Base-by-base conservation (phyloP, 176 grass and related monocot species). In the Elymus sibiricus region DNA sequence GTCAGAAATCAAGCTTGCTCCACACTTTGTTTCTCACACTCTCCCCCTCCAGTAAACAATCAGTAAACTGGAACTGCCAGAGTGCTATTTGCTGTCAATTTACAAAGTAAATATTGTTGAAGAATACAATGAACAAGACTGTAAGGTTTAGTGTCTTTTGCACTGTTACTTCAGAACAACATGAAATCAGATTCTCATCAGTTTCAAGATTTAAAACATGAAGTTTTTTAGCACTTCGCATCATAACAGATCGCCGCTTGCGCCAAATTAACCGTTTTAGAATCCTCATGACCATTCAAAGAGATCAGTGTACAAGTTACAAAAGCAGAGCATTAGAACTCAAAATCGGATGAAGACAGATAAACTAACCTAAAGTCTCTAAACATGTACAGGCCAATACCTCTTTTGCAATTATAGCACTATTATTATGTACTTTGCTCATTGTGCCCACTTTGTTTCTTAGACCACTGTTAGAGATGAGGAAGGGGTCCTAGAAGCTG, bases 391-490 rank as follows among this genome's bases (percentile, higher is more conserved):
- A 63, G 60, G 47, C 47, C 4, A 47, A 47, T 47, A 47, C 56
- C 19, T 49, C 3, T 72, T 62, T 38, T 71, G n/a, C 72, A 55
- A 0, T 24, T 42, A 21, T 4, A 22, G 1, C 47, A n/a, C 1
- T 24, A 38, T 21, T 24, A 51, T 27, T 31, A 29, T n/a, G 39
- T 74, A 42, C 3, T 31, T 12, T n/a, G 58, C 82, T 40, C 17
- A 58, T 27, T 37, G 2, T 83, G 29, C n/a, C 11, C 1, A 47
- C 37, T 22, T 51, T 65, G 12, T 9, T 56, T 75, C 2, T 2
- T 67, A 92, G 90, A 92, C 25, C 85, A 67, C 90, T 68, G 74
- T 74, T 4, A 89, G 90, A 79, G 83, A 92, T 34, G 90, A 89
- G 74, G 32, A 61, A 7, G 86, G 65, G 72, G 85, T 95, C 22